A percentile compares a stretch with the other conserved stretches of the same genome.
Evolutionary conservation across 106 monocot species (phyloP).

Genomic region (Apostasia ramifera): DNA sequence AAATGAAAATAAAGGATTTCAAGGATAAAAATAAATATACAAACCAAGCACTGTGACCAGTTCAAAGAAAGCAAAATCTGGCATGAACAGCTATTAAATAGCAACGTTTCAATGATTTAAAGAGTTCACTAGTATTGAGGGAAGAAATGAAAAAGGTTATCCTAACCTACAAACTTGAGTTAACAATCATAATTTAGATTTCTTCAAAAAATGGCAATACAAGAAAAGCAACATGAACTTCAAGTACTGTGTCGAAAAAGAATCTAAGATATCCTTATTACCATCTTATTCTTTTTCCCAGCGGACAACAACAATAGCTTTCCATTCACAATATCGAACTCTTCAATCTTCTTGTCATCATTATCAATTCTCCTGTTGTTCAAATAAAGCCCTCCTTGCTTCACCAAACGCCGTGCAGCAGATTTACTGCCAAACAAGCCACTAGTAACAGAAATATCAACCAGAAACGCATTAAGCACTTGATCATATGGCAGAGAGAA

Average conservation of each 20-base stretch:
- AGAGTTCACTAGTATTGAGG: too few relatives aligned
- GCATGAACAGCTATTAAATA: too few relatives aligned
- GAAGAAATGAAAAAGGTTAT: too few relatives aligned
- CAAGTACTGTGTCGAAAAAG: neutral
- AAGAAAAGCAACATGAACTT: too few relatives aligned
- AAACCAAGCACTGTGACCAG: too few relatives aligned
- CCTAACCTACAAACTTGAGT: too few relatives aligned
- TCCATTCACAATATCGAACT: constrained; percentile 65
- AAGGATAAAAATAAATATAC: too few relatives aligned
- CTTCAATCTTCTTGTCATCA: constrained; percentile 66
- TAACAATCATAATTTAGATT: too few relatives aligned
- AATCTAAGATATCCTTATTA: constrained; percentile 68
- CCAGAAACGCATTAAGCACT: constrained; percentile 62
- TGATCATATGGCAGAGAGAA: constrained; percentile 49
- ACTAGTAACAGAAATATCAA: constrained; percentile 64
- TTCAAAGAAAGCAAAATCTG: too few relatives aligned
- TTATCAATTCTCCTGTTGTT: constrained; percentile 76
- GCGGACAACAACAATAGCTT: constrained; percentile 86
- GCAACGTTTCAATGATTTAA: too few relatives aligned
- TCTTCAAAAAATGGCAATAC: too few relatives aligned
- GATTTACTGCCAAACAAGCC: constrained; percentile 76
- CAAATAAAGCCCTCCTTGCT: constrained; percentile 86
- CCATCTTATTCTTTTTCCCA: constrained; percentile 97
- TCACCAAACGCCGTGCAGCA: constrained; percentile 67
- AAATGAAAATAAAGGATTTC: too few relatives aligned